Evolutionary conservation across 768 basidiomycete species (phyloP), one percentile per base, ranked within the genome.

Genomic region (Hygrocybe punicea): DNA sequence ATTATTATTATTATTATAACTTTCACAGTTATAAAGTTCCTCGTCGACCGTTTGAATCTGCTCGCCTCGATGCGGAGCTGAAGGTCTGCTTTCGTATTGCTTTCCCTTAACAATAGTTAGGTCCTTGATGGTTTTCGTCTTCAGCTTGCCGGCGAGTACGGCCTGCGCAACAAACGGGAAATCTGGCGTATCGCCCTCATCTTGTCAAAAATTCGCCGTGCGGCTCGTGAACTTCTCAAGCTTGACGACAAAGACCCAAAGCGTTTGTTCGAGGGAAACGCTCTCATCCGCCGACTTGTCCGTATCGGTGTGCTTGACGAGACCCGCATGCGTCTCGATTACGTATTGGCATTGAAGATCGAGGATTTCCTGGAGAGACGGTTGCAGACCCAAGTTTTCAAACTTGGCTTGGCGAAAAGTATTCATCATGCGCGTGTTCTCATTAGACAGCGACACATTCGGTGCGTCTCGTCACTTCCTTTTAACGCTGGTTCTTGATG

Each of bases 281-380:
- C 93, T 69, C 84, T 96, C 69, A 96, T 97, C 73, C 81, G 82
- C 61, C 90, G 96, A 74, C 90, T 99, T 65, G 96, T 99, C 57
- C 94, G 97, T 69, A 98, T 99, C 69, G 97, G 97, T 83, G 97
- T 99, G 81, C 89, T 99, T 75, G 97, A 98, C 73, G 97, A 99
- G 82, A 77, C 84, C 62, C 89, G 95, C 75, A 98, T 99, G 97
- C 87, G 96, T 76, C 91, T 99, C 78, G 97, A 99, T 89, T 99
- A 99, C 87, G 97, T 98, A 81, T 81, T 99, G 75, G 97, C 96
- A 53, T 81, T 98, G 67, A 98, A 98, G 82, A 86, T 98, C 67
- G 97, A 99, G 76, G 97, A 99, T 78, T 99, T 99, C 89, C 89
- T 99, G 89, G 97, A 99, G 83, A 84, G 97, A 68, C 81, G 97